A percentile compares a stretch with the other conserved stretches of the same genome.
Conservation (phyloP, 2,329 filamentous ascomycete genomes). For the Tolypocladium paradoxum region DNA sequence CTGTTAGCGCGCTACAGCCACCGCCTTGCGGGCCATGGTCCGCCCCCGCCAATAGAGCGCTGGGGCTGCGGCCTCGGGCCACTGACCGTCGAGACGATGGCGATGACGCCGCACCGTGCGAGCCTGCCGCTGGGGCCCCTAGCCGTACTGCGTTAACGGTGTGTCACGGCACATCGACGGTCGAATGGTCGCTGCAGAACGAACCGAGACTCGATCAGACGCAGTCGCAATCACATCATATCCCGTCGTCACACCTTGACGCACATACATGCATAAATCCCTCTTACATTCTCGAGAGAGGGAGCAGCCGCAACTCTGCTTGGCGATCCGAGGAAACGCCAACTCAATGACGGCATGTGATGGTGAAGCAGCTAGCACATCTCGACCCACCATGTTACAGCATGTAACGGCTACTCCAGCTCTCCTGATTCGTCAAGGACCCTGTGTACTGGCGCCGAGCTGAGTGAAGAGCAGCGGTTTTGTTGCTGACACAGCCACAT, state of each 20-base stretch:
- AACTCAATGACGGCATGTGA: not conserved
- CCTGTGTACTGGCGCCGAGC: not conserved
- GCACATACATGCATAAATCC: not conserved
- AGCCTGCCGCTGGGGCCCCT: not conserved
- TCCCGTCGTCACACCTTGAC: not conserved
- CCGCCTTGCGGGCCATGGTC: slow-evolving; percentile 1
- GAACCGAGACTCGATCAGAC: not conserved
- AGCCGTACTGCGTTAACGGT: not conserved
- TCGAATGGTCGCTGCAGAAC: not conserved
- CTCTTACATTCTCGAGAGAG: not conserved
- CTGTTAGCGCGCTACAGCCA: slow-evolving; percentile 1
- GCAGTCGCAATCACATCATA: slow-evolving; percentile 1
- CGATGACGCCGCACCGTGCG: slow-evolving; percentile 7
- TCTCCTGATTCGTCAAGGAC: not conserved
- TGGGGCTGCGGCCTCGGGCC: not conserved
- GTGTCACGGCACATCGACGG: not conserved
- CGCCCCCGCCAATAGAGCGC: slow-evolving; percentile 1
- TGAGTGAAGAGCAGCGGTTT: not conserved
- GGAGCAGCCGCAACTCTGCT: not conserved
- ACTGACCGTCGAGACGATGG: not conserved
- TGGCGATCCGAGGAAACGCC: not conserved
- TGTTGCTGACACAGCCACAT: not conserved
- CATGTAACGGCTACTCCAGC: not conserved
- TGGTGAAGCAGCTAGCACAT: not conserved
- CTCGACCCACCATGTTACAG: not conserved